These are phyloP conservation scores for Kwoniella botswanensis DNA, from an alignment of 768 basidiomycete genomes.

Conservation along the genomic window DNA sequence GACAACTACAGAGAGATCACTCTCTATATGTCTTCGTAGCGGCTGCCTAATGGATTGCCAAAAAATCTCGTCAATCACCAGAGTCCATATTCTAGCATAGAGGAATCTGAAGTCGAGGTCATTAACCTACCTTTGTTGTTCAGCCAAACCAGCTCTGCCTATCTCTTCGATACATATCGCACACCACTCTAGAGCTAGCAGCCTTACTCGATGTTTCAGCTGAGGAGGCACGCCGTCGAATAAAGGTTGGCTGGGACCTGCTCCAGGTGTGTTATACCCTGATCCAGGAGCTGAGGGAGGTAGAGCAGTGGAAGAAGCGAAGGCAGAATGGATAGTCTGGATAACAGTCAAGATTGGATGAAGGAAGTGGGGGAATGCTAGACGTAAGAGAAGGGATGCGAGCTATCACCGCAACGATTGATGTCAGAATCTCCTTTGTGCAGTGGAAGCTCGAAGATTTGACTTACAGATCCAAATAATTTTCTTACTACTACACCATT, in stretches of 20 bases:
- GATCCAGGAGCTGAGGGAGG: conserved; percentile 42
- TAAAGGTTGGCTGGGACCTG: conserved; percentile 6
- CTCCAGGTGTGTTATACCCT: conserved; percentile 46
- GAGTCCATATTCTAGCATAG: background rate
- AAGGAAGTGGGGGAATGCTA: conserved; percentile 68
- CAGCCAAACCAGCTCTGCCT: conserved; percentile 73
- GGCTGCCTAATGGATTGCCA: conserved; percentile 22
- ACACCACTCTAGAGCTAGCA: conserved; percentile 60
- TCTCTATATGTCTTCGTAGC: conserved; percentile 64
- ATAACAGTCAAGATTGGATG: conserved; percentile 75
- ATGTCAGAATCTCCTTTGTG: conserved; percentile 9
- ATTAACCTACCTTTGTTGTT: conserved; percentile 68
- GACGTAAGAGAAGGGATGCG: conserved; percentile 70
- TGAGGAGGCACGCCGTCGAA: background rate
- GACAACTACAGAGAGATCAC: conserved; percentile 73
- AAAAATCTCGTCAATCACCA: too few relatives aligned
- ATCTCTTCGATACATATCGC: conserved; percentile 85
- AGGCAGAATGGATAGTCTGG: conserved; percentile 67
- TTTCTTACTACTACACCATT: conserved; percentile 80
- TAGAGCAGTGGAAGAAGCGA: conserved; percentile 64
- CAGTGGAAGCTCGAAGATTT: background rate
- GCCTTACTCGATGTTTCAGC: conserved; percentile 25
- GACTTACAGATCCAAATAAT: conserved; percentile 80
- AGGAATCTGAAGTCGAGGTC: background rate
- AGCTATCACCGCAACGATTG: conserved; percentile 66